These are phyloP conservation scores for Tremellales sp. DNA, from an alignment of 1,284 basidiomycete species.

Conservation along the genomic window DNA sequence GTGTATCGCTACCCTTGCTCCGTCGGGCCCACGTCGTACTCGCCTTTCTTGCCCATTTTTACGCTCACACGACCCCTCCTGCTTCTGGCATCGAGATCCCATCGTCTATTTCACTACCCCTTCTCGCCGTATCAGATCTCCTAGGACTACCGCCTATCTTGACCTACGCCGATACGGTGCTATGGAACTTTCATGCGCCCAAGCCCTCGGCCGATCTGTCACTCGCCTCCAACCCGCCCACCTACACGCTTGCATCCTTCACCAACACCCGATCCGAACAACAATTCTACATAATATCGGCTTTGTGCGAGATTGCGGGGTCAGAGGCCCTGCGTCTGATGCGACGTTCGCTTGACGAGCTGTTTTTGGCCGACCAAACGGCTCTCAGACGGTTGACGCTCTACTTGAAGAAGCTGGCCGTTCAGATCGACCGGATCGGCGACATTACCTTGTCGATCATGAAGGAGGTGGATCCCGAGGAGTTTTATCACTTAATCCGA, in stretches of 20 bases:
- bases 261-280: conserved; percentile 79
- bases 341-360: conserved; percentile 84
- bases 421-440: conserved; percentile 64
- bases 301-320: conserved; percentile 87
- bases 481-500: conserved; percentile 79
- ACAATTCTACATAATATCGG: conserved; percentile 83
- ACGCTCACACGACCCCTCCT: conserved; percentile 61
- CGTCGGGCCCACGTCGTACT: conserved; percentile 82
- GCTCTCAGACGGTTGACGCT: conserved; percentile 67
- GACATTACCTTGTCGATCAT: conserved; percentile 63
- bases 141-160: conserved; percentile 84
- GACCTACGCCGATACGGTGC: conserved; percentile 88
- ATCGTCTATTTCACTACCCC: conserved; percentile 55
- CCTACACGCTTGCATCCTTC: conserved; percentile 61
- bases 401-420: conserved; percentile 65
- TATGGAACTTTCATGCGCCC: conserved; percentile 73
- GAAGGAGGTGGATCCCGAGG: conserved; percentile 68
- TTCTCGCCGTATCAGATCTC: conserved; percentile 67
- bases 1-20: conserved; percentile 61
- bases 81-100: conserved; percentile 34
- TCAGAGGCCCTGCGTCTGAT: conserved; percentile 80
- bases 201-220: conserved; percentile 55
- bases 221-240: conserved; percentile 54
- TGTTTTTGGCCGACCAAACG: conserved; percentile 78
- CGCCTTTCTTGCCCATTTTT: conserved; percentile 81